These are phyloP conservation scores for Trichoderma atroviride DNA, from an alignment of 2,329 filamentous ascomycete species.

Conservation along the genomic window DNA sequence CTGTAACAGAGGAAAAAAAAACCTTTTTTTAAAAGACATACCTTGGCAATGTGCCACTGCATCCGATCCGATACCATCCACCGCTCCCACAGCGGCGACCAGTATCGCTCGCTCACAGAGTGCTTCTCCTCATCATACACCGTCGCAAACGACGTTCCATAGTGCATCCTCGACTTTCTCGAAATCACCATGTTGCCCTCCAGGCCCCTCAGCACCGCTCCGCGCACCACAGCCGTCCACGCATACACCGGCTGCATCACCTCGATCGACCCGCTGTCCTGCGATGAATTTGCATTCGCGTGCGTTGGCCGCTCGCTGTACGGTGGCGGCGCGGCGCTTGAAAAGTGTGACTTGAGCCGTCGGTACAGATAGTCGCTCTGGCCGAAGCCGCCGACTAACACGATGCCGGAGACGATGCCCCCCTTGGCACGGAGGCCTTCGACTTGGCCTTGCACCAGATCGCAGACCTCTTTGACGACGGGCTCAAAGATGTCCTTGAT, in stretches of 20 bases:
- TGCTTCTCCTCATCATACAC: slow-evolving; percentile 78
- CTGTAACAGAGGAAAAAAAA: too few relatives aligned
- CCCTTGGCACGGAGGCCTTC: slow-evolving; percentile 63
- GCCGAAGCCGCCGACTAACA: slow-evolving; percentile 80
- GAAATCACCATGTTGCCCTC: slow-evolving; percentile 81
- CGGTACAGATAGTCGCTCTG: slow-evolving; percentile 77
- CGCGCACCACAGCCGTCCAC: slow-evolving; percentile 79
- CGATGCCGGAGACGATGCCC: slow-evolving; percentile 70
- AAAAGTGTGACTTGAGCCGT: slow-evolving; percentile 70
- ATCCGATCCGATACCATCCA: slow-evolving; percentile 85
- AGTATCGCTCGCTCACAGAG: slow-evolving; percentile 72
- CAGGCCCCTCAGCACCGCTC: slow-evolving; percentile 72
- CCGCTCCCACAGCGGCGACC: slow-evolving; percentile 77
- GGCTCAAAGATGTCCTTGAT: slow-evolving; percentile 76
- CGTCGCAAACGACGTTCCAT: slow-evolving; percentile 80
- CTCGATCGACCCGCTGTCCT: slow-evolving; percentile 64
- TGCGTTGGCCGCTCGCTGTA: slow-evolving; percentile 74
- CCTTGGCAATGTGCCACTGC: slow-evolving; percentile 85
- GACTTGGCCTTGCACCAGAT: slow-evolving; percentile 69
- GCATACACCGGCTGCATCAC: slow-evolving; percentile 82
- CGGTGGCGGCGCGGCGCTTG: slow-evolving; percentile 58
- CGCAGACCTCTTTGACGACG: slow-evolving; percentile 70
- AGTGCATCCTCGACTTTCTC: slow-evolving; percentile 73
- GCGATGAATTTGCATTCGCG: slow-evolving; percentile 50
- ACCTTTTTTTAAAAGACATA: slow-evolving; percentile 38